These are phyloP conservation scores for Monilinia polystroma DNA, from an alignment of 2,329 filamentous ascomycete genomes.

Conservation along the genomic window DNA sequence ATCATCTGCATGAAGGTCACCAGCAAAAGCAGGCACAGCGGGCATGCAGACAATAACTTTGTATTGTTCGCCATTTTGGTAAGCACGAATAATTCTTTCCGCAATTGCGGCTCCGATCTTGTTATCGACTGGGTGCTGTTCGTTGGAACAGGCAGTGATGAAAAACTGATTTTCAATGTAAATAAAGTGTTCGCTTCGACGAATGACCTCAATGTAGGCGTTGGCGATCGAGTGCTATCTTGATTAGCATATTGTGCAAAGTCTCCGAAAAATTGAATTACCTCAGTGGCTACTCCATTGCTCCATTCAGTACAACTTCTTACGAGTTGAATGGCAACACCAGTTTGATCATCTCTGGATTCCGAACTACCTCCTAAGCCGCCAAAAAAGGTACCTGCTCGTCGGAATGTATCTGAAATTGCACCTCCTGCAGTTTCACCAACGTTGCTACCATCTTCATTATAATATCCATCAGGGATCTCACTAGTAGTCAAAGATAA, in stretches of 20 bases:
- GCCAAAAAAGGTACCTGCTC: slow-evolving; percentile 15
- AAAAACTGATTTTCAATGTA: slow-evolving; percentile 88
- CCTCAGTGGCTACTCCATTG: slow-evolving; percentile 56
- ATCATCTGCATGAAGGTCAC: slow-evolving; percentile 70
- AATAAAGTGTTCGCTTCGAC: slow-evolving; percentile 67
- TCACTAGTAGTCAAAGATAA: slow-evolving; percentile 27
- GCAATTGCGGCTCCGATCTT: slow-evolving; percentile 77
- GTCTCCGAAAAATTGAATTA: slow-evolving; percentile 31
- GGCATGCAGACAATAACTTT: slow-evolving; percentile 77
- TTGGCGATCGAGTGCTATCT: slow-evolving; percentile 74
- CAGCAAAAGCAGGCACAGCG: slow-evolving; percentile 77
- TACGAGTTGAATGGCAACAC: slow-evolving; percentile 42
- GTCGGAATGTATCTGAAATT: slow-evolving; percentile 18
- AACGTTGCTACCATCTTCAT: slow-evolving; percentile 31
- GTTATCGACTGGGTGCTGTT: slow-evolving; percentile 72
- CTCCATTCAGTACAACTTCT: slow-evolving; percentile 56
- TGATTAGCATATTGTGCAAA: slow-evolving; percentile 15
- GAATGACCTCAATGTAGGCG: slow-evolving; percentile 74
- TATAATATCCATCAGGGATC: slow-evolving; percentile 36
- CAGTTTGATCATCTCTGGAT: slow-evolving; percentile 52
- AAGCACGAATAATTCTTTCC: slow-evolving; percentile 71
- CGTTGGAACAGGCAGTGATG: slow-evolving; percentile 73
- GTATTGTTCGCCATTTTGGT: slow-evolving; percentile 63
- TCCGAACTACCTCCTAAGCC: not conserved
- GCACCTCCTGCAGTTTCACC: slow-evolving; percentile 15